Percentiles rank a stretch among this genome's conserved stretches.
phyloP scores from a whole-genome alignment of 257 asterid species.

The Fraxinus cuspidata region DNA sequence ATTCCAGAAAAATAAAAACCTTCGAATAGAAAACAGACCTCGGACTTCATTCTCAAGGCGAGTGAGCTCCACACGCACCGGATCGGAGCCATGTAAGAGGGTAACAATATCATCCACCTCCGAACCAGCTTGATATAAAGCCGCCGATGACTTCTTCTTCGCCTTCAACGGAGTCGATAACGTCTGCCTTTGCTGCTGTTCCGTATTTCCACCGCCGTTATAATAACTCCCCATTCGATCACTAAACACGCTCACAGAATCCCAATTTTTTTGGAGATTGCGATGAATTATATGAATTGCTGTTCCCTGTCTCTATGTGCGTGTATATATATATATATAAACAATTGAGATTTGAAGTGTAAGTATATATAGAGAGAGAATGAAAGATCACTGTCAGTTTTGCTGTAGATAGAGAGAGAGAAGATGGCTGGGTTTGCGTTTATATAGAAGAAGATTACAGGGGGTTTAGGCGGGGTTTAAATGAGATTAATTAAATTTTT shows the following conservation, averaged over 20 bases:
- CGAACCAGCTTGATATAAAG: slow-evolving; percentile 42
- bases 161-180: slow-evolving; percentile 50
- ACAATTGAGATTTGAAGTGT: neutral
- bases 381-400: slow-evolving; percentile 27
- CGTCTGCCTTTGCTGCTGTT: slow-evolving; percentile 45
- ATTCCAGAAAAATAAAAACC: slow-evolving; percentile 4
- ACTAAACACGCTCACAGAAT: slow-evolving; percentile 12
- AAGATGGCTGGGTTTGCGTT: slow-evolving; percentile 15
- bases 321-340: neutral
- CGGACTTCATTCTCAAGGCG: slow-evolving; percentile 84
- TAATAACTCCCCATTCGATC: slow-evolving; percentile 42
- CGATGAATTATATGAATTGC: slow-evolving; percentile 17
- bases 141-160: slow-evolving; percentile 45
- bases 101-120: slow-evolving; percentile 63
- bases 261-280: slow-evolving; percentile 19
- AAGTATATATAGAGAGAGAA: neutral
- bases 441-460: slow-evolving; percentile 32
- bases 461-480: slow-evolving; percentile 56
- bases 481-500: slow-evolving; percentile 27
- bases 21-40: slow-evolving; percentile 43
- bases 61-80: slow-evolving; percentile 79
- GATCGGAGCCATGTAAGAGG: slow-evolving; percentile 82
- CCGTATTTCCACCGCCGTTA: slow-evolving; percentile 40
- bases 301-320: slow-evolving; percentile 4
- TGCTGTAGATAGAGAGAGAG: slow-evolving; percentile 35